Evolutionary conservation across 106 monocot species (phyloP), one percentile per base, ranked within the genome.

Genomic region (Apostasia ramifera): DNA sequence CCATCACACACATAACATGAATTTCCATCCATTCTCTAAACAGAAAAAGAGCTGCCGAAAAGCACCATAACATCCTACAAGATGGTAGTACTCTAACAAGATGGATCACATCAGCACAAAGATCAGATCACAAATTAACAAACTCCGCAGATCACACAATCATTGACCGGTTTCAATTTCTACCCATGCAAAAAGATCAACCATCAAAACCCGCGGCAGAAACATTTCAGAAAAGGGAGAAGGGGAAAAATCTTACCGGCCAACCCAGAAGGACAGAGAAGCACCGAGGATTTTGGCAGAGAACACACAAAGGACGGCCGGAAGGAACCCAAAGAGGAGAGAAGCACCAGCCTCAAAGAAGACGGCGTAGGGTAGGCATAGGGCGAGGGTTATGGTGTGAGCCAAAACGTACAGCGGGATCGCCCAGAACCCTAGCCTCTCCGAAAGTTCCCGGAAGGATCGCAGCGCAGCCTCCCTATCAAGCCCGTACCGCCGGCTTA

Each of bases 291-390:
- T 46, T 78, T 95, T 95, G 65, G 91, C 95, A 45, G 86, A 71
- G 73, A 95, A 91, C 54, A 95, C 95, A 67, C 95, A 91, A 44
- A 72, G 44, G 40, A 95, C 80, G 67, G 85, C 91, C 12, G 88
- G 88, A 39, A 91, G 53, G 84, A 95, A 95, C 0, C 95, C 95
- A 72, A 95, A 95, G 64, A 95, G 80, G 2, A 95, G 69, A 7
- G 91, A 73, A 37, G 95, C 95, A 26, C 79, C 95, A 26, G 88
- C 91, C 78, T 95, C 95, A 78, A 95, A 95, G 84, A 91, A 84
- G 6, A 95, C 81, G 53, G 95, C 95, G 59, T 77, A 82, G 44
- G 95, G 91, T 56, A 91, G 88, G 78, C 95, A 95, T 7, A 95
- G 86, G 3, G 95, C 86, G 1, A 95, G 83, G 4, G 88, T 91